Base-by-base conservation (phyloP, 2,329 filamentous ascomycete genomes). In the Seiridium unicorne region DNA sequence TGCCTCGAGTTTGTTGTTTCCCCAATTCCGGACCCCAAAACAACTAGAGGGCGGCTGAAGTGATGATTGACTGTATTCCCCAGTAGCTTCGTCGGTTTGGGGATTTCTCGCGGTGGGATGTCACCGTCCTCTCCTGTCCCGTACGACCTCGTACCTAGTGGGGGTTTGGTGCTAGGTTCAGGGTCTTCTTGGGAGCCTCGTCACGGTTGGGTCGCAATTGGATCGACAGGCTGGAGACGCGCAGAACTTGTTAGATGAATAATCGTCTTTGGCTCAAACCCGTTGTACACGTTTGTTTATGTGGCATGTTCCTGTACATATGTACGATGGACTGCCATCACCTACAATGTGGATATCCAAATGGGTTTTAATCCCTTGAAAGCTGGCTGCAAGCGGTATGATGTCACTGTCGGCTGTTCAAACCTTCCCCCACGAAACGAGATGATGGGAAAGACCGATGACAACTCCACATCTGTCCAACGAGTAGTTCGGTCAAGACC, bases 401-500 rank as follows among this genome's bases (percentile, higher is more conserved):
- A 53, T 53, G 49, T 53, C 49, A 53, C 49, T 36, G 32, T 53
- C 49, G 32, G 49, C 31, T 18, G 49, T 53, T 53, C n/a, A 18
- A 42, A 7, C 7, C 7, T 42, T 42, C 38, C 38, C 38, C 38
- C 38, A 42, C 38, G 7, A 42, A 42, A 42, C 38, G 38, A 13
- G 7, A 42, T 13, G 38, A 42, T 42, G 7, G 38, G 38, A 42
- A 42, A 42, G 38, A 7, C 13, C 38, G 38, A 42, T 42, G 1
- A 8, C 38, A 1, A 8, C 38, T 42, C 38, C 38, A 26, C 18
- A 26, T 26, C 18, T 26, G 18, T 26, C 18, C 18, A 26, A 26
- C 18, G 2, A 26, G 18, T 26, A 26, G 18, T 26, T 26, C 18
- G 18, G 18, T 2, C 18, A 26, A 26, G 18, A 26, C 18, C 18